These are phyloP conservation scores for Colletotrichum gloeosporioides DNA, from an alignment of 2,329 filamentous ascomycete genomes.

Conservation along the genomic window DNA sequence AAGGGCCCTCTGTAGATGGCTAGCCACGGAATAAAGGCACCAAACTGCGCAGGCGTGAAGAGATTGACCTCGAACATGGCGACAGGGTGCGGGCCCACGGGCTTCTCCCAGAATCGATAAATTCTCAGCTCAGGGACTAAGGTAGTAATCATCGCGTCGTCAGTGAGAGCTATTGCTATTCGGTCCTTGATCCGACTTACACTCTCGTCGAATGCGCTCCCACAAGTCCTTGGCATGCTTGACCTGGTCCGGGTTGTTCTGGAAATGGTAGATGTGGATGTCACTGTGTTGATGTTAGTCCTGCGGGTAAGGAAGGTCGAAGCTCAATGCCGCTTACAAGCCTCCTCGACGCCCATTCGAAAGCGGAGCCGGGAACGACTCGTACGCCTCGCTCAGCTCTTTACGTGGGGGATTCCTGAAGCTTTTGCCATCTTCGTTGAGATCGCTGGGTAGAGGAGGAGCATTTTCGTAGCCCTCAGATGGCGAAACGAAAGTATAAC, in stretches of 20 bases:
- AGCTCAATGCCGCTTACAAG: conserved; percentile 58
- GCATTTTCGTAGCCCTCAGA: conserved; percentile 62
- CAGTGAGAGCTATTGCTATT: background rate
- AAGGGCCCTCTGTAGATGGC: conserved; percentile 81
- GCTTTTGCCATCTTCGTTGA: conserved; percentile 77
- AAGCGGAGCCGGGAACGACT: conserved; percentile 71
- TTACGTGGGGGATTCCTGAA: conserved; percentile 69
- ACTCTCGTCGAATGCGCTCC: conserved; percentile 82
- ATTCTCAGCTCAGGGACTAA: conserved; percentile 84
- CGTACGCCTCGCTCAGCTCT: conserved; percentile 71
- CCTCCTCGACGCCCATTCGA: conserved; percentile 70
- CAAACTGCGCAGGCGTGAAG: conserved; percentile 85
- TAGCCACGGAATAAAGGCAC: conserved; percentile 87
- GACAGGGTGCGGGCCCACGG: conserved; percentile 81
- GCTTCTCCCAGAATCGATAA: conserved; percentile 77
- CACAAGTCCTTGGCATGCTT: conserved; percentile 75
- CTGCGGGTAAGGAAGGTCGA: background rate
- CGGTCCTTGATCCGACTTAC: conserved; percentile 48
- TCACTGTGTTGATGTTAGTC: conserved; percentile 54
- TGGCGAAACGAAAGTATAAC: conserved; percentile 60
- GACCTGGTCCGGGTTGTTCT: conserved; percentile 64
- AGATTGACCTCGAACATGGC: conserved; percentile 95
- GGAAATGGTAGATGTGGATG: conserved; percentile 84
- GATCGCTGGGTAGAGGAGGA: conserved; percentile 62
- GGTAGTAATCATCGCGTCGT: background rate